phyloP scores from a whole-genome alignment of 139 green algal genomes.

The Edaphochlamys debaryana region DNA sequence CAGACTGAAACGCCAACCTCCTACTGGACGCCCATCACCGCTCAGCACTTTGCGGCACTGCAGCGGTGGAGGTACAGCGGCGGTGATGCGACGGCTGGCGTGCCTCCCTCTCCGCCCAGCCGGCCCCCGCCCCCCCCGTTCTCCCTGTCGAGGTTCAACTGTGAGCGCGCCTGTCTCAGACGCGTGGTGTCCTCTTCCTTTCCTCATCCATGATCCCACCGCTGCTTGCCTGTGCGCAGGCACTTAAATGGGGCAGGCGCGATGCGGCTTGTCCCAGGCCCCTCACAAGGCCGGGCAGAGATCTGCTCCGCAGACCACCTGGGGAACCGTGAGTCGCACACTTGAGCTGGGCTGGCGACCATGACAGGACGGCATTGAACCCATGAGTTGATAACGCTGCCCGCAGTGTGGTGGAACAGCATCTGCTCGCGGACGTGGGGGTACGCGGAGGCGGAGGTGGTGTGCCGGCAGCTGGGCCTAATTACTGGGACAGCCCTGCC shows the following conservation, averaged over 20 bases:
- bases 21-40: slow-evolving; percentile 1
- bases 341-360: too few relatives aligned
- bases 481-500: background rate
- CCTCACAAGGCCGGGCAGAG: slow-evolving; percentile 5
- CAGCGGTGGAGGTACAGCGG: slow-evolving; percentile 8
- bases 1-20: background rate
- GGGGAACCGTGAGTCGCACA: background rate
- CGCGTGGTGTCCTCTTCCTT: too few relatives aligned
- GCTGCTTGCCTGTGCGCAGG: too few relatives aligned
- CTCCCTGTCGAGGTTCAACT: background rate
- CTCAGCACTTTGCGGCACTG: slow-evolving; percentile 10
- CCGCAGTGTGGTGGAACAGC: slow-evolving; percentile 17
- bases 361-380: too few relatives aligned
- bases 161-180: background rate
- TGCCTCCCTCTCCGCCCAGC: background rate
- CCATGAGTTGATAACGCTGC: too few relatives aligned
- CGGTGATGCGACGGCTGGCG: background rate
- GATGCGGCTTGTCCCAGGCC: too few relatives aligned
- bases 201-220: too few relatives aligned
- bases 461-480: background rate
- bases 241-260: too few relatives aligned
- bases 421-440: slow-evolving; percentile 7
- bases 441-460: slow-evolving; percentile 21
- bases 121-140: slow-evolving; percentile 14
- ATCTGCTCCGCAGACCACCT: background rate